Percentiles rank a stretch among this genome's conserved stretches.
Conservation (phyloP, 345 rosid species). For the Rubroshorea leprosula region DNA sequence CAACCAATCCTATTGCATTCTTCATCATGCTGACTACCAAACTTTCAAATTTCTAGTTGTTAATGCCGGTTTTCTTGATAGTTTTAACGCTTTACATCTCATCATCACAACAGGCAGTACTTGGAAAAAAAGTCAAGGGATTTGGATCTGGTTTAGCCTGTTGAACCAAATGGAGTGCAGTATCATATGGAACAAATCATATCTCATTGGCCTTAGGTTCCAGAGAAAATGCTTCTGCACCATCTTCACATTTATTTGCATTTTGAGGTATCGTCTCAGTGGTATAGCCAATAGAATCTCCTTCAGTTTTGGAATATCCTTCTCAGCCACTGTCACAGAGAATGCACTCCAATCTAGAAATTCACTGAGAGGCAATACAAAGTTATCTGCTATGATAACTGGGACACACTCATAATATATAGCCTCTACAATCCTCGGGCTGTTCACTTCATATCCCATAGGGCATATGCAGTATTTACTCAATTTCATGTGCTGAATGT, state of each 20-base stretch:
- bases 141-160: conserved; percentile 46
- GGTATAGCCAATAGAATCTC: conserved; percentile 68
- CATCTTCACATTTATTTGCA: conserved; percentile 71
- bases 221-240: conserved; percentile 86
- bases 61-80: background rate
- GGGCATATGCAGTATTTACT: conserved; percentile 85
- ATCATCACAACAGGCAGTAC: background rate
- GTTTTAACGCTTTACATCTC: background rate
- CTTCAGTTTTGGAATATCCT: conserved; percentile 79
- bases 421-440: conserved; percentile 86
- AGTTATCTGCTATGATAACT: conserved; percentile 81
- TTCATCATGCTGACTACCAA: no score
- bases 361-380: conserved; percentile 71
- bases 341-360: conserved; percentile 79
- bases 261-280: conserved; percentile 48
- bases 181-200: conserved; percentile 89
- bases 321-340: conserved; percentile 65
- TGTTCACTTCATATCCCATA: conserved; percentile 89
- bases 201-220: conserved; percentile 65
- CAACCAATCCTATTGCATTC: background rate
- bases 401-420: conserved; percentile 90
- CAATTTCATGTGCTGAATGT: conserved; percentile 84
- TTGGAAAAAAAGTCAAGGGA: conserved; percentile 2
- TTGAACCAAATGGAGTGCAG: conserved; percentile 87
- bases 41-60: no score